Percentiles rank a stretch among this genome's conserved stretches.
Conservation (phyloP, 2,329 filamentous ascomycete genomes). For the Rachicladosporium sp. region DNA sequence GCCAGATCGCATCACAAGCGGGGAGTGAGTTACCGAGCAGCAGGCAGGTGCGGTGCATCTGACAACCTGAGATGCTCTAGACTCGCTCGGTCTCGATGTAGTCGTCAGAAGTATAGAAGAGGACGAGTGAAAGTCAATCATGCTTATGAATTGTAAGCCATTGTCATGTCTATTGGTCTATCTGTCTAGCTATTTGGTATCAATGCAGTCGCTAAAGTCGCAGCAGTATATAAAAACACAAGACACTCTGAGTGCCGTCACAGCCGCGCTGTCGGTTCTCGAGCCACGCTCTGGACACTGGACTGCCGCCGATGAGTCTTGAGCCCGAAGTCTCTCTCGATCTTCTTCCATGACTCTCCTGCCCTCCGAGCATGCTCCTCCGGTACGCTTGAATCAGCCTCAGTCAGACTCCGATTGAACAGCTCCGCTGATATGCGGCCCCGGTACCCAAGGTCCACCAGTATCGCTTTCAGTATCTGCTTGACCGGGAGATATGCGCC, state of each 20-base stretch:
- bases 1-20: too few relatives aligned
- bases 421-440: constrained; percentile 64
- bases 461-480: constrained; percentile 48
- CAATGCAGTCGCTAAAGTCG: too few relatives aligned
- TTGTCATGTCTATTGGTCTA: too few relatives aligned
- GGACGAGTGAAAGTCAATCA: too few relatives aligned
- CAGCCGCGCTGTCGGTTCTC: constrained; percentile 4
- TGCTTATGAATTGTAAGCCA: too few relatives aligned
- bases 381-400: constrained; percentile 40
- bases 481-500: constrained; percentile 57
- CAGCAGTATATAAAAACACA: too few relatives aligned
- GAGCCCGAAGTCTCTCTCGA: constrained; percentile 27
- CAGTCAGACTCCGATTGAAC: constrained; percentile 49
- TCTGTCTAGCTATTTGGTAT: too few relatives aligned
- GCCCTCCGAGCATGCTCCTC: constrained; percentile 43
- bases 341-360: constrained; percentile 38
- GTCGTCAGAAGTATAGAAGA: too few relatives aligned
- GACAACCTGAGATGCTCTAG: too few relatives aligned
- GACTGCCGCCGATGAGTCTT: constrained; percentile 2
- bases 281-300: constrained; percentile 2
- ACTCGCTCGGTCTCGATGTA: too few relatives aligned
- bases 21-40: too few relatives aligned
- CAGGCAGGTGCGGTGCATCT: too few relatives aligned
- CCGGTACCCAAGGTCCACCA: constrained; percentile 51
- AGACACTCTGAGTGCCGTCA: background rate